A percentile compares a stretch with the other conserved stretches of the same genome.
These are phyloP conservation scores for Senecio squalidus DNA, from an alignment of 140 eudicot genomes.

Conservation along the genomic window DNA sequence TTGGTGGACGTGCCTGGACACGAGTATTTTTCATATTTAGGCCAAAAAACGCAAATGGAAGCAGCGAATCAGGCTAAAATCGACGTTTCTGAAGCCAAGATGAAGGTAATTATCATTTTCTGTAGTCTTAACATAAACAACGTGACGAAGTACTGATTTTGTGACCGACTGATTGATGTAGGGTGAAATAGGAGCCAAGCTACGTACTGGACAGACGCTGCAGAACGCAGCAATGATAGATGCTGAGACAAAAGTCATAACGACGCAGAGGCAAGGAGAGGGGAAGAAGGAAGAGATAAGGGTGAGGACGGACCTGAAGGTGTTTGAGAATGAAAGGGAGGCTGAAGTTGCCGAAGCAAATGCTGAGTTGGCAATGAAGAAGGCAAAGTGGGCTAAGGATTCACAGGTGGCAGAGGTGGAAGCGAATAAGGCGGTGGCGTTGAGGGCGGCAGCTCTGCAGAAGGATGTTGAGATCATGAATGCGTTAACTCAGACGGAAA, in stretches of 20 bases:
- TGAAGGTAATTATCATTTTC: constrained; percentile 13
- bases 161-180: background rate
- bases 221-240: constrained; percentile 40
- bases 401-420: constrained; percentile 43
- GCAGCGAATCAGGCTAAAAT: constrained; percentile 11
- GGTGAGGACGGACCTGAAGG: constrained; percentile 33
- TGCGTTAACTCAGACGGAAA: constrained; percentile 31
- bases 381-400: constrained; percentile 32
- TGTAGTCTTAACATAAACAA: too few relatives aligned
- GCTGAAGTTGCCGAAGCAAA: constrained; percentile 40
- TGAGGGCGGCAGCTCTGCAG: constrained; percentile 40
- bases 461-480: constrained; percentile 40
- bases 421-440: constrained; percentile 35
- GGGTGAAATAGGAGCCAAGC: constrained; percentile 35
- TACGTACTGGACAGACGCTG: constrained; percentile 28
- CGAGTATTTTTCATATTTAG: constrained; percentile 5
- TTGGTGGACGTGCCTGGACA: constrained; percentile 18
- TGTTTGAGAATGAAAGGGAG: constrained; percentile 25
- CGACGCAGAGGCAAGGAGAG: constrained; percentile 31
- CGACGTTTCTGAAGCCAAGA: constrained; percentile 10
- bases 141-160: too few relatives aligned
- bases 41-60: constrained; percentile 7
- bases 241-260: constrained; percentile 33
- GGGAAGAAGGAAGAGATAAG: constrained; percentile 37
- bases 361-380: constrained; percentile 33